Percentiles rank a stretch among this genome's conserved stretches.
These are phyloP conservation scores for Chimonanthus salicifolius DNA, from an alignment of 164 flowering plant genomes.

Conservation along the genomic window DNA sequence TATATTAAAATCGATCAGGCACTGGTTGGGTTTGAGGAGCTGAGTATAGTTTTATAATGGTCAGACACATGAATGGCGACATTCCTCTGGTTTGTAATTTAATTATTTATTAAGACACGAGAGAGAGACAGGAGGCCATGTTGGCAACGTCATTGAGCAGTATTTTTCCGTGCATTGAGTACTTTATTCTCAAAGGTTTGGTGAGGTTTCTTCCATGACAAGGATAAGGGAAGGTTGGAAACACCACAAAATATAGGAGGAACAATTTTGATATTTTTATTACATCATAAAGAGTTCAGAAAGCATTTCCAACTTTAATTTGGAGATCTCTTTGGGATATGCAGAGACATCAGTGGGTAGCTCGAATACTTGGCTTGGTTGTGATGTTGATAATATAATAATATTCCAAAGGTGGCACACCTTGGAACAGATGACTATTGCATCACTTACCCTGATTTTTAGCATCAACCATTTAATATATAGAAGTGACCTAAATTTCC, in stretches of 20 bases:
- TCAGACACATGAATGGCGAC: background rate
- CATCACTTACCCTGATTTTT: too few species aligned
- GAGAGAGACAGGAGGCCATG: background rate
- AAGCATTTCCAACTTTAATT: background rate
- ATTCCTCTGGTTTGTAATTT: too few species aligned
- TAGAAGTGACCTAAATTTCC: too few species aligned
- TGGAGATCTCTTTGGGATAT: background rate
- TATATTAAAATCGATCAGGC: background rate
- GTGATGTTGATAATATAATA: too few species aligned
- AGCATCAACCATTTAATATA: too few species aligned
- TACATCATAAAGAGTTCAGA: background rate
- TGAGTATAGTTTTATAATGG: background rate
- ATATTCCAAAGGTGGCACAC: too few species aligned
- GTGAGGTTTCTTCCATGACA: background rate
- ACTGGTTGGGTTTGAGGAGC: background rate
- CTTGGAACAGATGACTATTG: too few species aligned
- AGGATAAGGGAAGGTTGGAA: background rate
- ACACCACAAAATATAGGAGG: background rate
- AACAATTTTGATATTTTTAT: background rate
- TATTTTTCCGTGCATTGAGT: background rate
- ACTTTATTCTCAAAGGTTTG: background rate
- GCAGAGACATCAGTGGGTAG: too few species aligned
- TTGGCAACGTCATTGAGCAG: background rate
- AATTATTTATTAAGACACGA: background rate
- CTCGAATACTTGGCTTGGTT: too few species aligned